Evolutionary conservation across 768 basidiomycete genomes (phyloP), one percentile per base, ranked within the genome.

Genomic region (Kwoniella sp.): DNA sequence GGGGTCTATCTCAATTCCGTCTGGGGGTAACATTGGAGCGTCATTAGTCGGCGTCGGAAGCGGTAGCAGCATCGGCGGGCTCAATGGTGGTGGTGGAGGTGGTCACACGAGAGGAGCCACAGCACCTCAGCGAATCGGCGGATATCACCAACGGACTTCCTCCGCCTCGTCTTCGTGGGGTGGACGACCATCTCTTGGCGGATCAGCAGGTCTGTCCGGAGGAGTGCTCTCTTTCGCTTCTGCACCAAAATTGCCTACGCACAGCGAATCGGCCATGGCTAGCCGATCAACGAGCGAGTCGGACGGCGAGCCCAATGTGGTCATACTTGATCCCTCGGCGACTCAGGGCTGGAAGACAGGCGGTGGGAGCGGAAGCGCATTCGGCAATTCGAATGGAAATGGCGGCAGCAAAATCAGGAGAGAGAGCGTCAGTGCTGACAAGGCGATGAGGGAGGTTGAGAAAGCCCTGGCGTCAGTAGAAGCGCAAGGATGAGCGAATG

Each of bases 391-490:
- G 2, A 51, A 51, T 41, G 57, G 29, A 31, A 60, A 12, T 50
- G 55, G 64, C 56, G 68, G 58, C 52, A 60, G 63, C 25, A 65
- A 22, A 50, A 54, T 47, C 34, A 50, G 69, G 51, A 68, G 74
- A 67, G 76, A 76, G 45, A 75, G 75, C 47, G 48, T 72, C 31
- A 73, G 72, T 63, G 79, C 79, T 12, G 79, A 80, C n/a, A 77
- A 76, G 65, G 79, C 79, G 7, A 53, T 80, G 74, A 73, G 67
- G 55, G 75, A 78, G 65, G 77, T 80, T 9, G 61, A 74, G 63
- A 71, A 71, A 58, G 79, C 79, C 31, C 28, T 80, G 66, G 73
- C 69, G 22, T 61, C 61, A 17, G 71, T 75, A 1, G 71, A 75
- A 55, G 67, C 66, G 11, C 56, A 68, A 41, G 58, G 66, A 1